A percentile compares a stretch with the other conserved stretches of the same genome.
Evolutionary conservation across 371 early-diverging fungal species (phyloP).

Genomic region (Mortierella sp.): DNA sequence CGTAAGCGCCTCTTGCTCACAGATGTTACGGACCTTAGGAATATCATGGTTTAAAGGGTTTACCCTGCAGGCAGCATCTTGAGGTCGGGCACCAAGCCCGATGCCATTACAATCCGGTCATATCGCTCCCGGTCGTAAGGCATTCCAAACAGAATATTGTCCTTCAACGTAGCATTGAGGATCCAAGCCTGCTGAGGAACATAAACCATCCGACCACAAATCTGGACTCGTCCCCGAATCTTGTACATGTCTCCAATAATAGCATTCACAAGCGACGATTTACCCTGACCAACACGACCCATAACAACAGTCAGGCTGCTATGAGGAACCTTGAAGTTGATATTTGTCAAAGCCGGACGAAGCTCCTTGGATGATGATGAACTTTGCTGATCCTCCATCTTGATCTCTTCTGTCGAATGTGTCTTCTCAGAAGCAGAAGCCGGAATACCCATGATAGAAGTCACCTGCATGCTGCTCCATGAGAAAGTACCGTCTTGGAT

Average conservation of each 20-base stretch:
- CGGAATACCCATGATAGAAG: neutral
- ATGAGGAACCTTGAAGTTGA: slow-evolving; percentile 31
- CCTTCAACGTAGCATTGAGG: slow-evolving; percentile 8
- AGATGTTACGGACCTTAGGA: too few species aligned
- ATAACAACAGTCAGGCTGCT: slow-evolving; percentile 50
- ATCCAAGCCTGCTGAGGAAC: slow-evolving; percentile 6
- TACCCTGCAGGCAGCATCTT: neutral
- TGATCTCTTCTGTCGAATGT: neutral
- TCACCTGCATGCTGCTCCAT: slow-evolving; percentile 15
- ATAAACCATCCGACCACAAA: neutral
- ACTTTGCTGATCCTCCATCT: neutral
- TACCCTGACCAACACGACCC: slow-evolving; percentile 60
- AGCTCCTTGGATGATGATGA: neutral
- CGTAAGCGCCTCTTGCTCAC: too few species aligned
- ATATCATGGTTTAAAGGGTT: too few species aligned
- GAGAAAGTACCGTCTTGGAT: slow-evolving; percentile 32
- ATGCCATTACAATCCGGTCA: neutral
- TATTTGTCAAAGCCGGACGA: slow-evolving; percentile 54
- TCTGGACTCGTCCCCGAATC: neutral
- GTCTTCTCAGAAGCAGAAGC: neutral
- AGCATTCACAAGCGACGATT: slow-evolving; percentile 55
- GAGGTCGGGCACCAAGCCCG: neutral
- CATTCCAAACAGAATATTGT: neutral
- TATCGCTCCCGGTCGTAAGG: neutral
- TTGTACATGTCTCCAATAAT: slow-evolving; percentile 57